Evolutionary conservation across 805 yeast species (phyloP).

Genomic region (Barnettozyma wickerhamii): DNA sequence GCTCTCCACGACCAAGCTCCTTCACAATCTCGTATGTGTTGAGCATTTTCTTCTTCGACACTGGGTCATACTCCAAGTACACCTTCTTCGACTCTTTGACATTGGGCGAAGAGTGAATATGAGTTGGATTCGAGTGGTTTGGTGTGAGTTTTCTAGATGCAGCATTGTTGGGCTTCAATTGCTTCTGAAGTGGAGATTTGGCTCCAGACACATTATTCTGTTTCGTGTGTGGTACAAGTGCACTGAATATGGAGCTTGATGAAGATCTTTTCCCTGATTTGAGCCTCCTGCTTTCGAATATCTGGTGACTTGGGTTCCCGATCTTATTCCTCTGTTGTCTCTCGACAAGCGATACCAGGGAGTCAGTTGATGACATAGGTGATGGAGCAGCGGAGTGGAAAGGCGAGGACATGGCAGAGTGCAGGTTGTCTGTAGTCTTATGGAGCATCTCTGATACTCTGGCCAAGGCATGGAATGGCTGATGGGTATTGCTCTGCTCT

Average conservation of each 20-base stretch:
- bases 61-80: constrained; percentile 83
- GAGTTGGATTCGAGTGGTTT: constrained; percentile 21
- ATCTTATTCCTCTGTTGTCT: constrained; percentile 36
- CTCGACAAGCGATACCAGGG: constrained; percentile 35
- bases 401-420: constrained; percentile 13
- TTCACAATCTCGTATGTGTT: constrained; percentile 85
- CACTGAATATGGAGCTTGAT: constrained; percentile 16
- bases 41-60: constrained; percentile 70
- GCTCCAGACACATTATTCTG: constrained; percentile 9
- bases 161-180: not conserved
- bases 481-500: constrained; percentile 3
- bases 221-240: constrained; percentile 12
- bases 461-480: constrained; percentile 12
- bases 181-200: constrained; percentile 16
- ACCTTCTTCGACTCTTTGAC: constrained; percentile 86
- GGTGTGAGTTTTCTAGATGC: constrained; percentile 21
- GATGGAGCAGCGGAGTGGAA: constrained; percentile 8
- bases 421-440: constrained; percentile 14
- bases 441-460: constrained; percentile 18
- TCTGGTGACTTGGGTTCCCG: constrained; percentile 37
- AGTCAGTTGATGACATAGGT: constrained; percentile 32
- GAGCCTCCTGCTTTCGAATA: constrained; percentile 16
- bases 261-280: constrained; percentile 10
- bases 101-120: constrained; percentile 26
- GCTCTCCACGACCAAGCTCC: constrained; percentile 95